Conservation (phyloP, 257 asterid species). For the Prunella vulgaris region DNA sequence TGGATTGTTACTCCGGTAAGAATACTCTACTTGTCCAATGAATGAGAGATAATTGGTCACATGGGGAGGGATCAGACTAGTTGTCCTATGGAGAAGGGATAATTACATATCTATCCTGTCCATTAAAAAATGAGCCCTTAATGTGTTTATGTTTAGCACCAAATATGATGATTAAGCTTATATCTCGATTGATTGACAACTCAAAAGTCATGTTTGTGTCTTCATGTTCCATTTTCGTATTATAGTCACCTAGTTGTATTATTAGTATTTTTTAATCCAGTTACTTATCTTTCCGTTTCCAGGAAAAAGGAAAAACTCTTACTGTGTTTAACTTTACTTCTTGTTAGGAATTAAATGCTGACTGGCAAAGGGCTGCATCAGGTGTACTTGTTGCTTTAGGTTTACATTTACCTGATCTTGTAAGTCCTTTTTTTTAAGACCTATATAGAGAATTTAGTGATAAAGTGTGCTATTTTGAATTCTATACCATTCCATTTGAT, state of each 20-base stretch:
- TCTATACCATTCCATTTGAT: not conserved
- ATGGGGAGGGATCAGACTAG: too few species aligned
- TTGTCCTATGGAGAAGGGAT: too few species aligned
- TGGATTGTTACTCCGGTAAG: too few species aligned
- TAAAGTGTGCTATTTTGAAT: constrained; percentile 4
- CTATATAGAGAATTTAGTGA: not conserved
- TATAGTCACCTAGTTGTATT: not conserved
- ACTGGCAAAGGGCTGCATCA: constrained; percentile 99
- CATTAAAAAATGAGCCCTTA: too few species aligned
- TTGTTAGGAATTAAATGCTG: constrained; percentile 78
- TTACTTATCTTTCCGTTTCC: not conserved
- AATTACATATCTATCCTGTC: too few species aligned
- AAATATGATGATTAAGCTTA: not conserved
- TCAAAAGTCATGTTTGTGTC: not conserved
- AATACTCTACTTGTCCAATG: too few species aligned
- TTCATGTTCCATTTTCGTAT: not conserved
- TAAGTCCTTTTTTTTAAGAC: constrained; percentile 34
- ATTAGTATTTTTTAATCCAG: not conserved
- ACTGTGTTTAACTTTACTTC: constrained; percentile 8
- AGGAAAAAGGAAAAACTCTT: not conserved
- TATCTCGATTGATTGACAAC: not conserved
- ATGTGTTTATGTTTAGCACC: not conserved
- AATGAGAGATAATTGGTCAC: too few species aligned
- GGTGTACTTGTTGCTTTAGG: constrained; percentile 92
- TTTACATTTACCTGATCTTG: constrained; percentile 89